Evolutionary conservation across 768 basidiomycete genomes (phyloP), one percentile per base, ranked within the genome.

Genomic region (Stropharia rugosoannulata): DNA sequence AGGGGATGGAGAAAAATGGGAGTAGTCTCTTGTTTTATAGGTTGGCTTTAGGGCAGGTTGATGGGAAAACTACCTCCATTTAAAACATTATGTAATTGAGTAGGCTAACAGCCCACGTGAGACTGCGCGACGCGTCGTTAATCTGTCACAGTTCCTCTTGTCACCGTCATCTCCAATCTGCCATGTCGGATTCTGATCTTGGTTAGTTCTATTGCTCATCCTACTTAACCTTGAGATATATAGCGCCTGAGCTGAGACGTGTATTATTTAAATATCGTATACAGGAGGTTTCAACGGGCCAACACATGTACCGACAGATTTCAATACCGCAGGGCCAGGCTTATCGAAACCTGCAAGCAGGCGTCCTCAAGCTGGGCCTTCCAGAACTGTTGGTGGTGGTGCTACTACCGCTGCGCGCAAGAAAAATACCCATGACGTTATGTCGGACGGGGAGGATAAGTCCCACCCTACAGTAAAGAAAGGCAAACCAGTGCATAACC

Each of bases 1-100:
- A 78, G 79, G 80, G 80, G 78, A 74, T 74, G 59, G 47, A 44
- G 36, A n/a, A 8, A n/a, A 12, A 44, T 22, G 54, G 8, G 10
- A 38, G 9, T 10, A n/a, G 40, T 19, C 32, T n/a, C n/a, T 19
- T 19, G 59, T 61, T 61, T 62, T 38, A 55, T 58, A 11, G 11
- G 11, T 13, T 8, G 10, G 37, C 9, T 66, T 64, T 62, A 66
- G 65, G 65, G 65, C 62, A 51, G 65, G 65, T 49, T 32, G 2
- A 27, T 18, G 9, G 9, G 29, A 32, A 29, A 18, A 7, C 15
- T 13, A 19, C 25, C 22, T n/a, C 4, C 40, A 42, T 42, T 36
- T 25, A 16, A 25, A 13, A 25, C 35, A 15, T n/a, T 27, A 27
- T 51, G 7, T 32, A 7, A 32, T 32, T 32, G 5, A 32, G 29